Base-by-base conservation (phyloP, 2,329 filamentous ascomycete genomes). In the Neophaeococcomyces aloes region DNA sequence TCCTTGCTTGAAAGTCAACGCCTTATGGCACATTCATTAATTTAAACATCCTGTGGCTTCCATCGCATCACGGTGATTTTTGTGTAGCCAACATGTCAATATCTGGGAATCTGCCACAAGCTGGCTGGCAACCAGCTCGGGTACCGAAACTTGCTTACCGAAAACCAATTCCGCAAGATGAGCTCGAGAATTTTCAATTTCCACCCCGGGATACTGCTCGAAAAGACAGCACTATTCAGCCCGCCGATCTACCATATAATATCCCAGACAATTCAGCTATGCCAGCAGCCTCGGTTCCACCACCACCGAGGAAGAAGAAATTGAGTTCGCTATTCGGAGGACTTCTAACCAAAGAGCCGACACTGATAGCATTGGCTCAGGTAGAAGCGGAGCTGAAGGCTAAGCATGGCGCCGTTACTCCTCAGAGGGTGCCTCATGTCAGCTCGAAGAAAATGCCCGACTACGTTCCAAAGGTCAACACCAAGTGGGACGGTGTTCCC, bases 401-500 rank as follows among this genome's bases (percentile, higher is more conserved):
- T 6, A 52, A 63, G 62, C 49, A 64, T 65, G 55, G 65, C 59
- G 49, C 67, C 62, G 52, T 60, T 29, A 55, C 52, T 21, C 54
- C 63, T 23, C 56, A 56, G 10, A 59, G 61, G 29, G 47, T 66
- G 38, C 56, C 63, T 1, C 59, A 62, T 32, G 57, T 68, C 1
- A 65, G 67, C 4, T 53, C 60, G 4, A 62, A 68, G 47, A 71
- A 68, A 49, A 61, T 75, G 29, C 71, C 71, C 4, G 51, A 62
- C 3, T 59, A 59, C 42, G 68, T 74, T 1, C 71, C 71, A 15
- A 72, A 67, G 48, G 70, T 73, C 29, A 75, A 74, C 47, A 67
- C 67, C 21, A 74, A 70, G 56, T 74, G 71, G 71, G 65, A 74
- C 50, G 71, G 71, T 7, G 54, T 74, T 6, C 71, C 71, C 10